Base-by-base conservation (phyloP, 108 stramenopile genomes). In the Asterionellopsis glacialis region DNA sequence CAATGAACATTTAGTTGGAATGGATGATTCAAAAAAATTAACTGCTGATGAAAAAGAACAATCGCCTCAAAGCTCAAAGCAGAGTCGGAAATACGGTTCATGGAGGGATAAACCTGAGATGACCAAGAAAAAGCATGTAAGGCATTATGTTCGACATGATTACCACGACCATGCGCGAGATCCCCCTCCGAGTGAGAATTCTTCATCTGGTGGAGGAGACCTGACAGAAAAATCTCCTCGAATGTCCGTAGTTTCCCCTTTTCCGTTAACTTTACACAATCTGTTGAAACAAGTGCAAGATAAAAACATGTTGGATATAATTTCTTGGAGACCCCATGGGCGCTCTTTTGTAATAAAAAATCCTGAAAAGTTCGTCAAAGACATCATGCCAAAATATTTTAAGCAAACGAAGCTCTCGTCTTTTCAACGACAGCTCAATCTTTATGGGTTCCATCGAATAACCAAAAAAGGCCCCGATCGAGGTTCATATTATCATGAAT, bases 341-440 rank as follows among this genome's bases (percentile, higher is more conserved):
- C 63, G 70, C 44, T 69, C 67, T 41, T 90, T 90, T 45, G 61
- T 69, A 19, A 70, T 90, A 11, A 77, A 82, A 51, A 62, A 80
- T 26, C 65, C 74, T 19, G 66, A 83, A 12, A 61, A 48, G 25
- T 87, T 91, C 55, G 83, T 81, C 26, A 51, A 71, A 9, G 56
- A 83, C 19, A 53, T 94, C 27, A 74, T 97, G 72, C 93, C 92
- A 19, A 51, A 53, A 0, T 94, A 89, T 77, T 97, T 97, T 66
- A 76, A 82, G 15, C 94, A 91, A 55, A 74, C 86, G 26, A 90
- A 87, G 67, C 80, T 85, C 63, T 74, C 88, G 44, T 80, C 80
- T 57, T 94, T 96, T 62, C 91, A 96, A 63, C 63, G 95, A 10
- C 93, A 96, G 61, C 73, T 96, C 12, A 93, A 96, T 64, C 71